Evolutionary conservation across 768 basidiomycete genomes (phyloP), one percentile per base, ranked within the genome.

Genomic region (Suillus variegatus): DNA sequence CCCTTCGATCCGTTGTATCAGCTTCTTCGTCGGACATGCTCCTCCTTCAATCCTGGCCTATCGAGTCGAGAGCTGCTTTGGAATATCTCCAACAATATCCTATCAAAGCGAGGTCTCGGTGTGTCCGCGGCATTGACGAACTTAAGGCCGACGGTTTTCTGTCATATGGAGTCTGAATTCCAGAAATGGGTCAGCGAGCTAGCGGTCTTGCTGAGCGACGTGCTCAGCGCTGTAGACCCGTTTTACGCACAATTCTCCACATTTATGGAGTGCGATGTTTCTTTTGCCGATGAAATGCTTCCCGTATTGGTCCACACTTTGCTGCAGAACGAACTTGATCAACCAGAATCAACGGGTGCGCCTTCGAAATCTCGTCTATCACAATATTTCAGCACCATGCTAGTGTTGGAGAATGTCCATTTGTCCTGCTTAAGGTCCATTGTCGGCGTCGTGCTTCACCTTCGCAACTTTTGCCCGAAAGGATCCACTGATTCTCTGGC

Each of bases 241-340:
- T 92, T 95, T 75, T 97, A 89, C 70, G 85, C 84, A 9, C 89
- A 91, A 60, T 79, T 97, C 1, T 76, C 78, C 0, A 77, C 85
- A 1, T 84, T 95, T 32, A 74, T 96, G 25, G 73, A 79, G 49
- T 77, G 79, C 2, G 85, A 90, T 64, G 67, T 81, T 5, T 69
- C 72, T 6, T 90, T 95, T 65, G 88, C 93, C 0, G 84, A 87
- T 65, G 79, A 87, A 62, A 75, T 91, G 18, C 79, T 97, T 7
- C 94, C 96, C 0, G 77, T 92, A 36, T 80, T 97, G 40, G 86
- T 96, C 18, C 89, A 94, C 69, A 83, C 84, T 1, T 66, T 91
- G 4, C 82, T 99, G 12, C 80, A 78, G 61, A 65, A 56, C 36
- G 74, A 76, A 44, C 64, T 62, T 52, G 70, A 64, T 16, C 65